Conservation (phyloP, 2,329 filamentous ascomycete species). For the Fusarium continuum region DNA sequence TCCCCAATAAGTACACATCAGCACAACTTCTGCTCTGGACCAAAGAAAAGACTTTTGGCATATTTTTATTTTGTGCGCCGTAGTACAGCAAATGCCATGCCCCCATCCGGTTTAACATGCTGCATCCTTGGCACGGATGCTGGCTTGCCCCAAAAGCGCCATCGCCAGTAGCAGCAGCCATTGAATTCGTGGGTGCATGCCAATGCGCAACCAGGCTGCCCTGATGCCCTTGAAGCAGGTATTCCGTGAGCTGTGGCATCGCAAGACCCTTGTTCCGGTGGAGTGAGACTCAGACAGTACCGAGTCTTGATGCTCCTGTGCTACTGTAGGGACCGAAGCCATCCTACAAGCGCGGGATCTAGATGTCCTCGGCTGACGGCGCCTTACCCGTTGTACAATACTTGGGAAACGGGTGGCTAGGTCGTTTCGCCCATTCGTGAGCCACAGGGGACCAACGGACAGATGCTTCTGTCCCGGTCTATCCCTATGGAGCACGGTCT, state of each 20-base stretch:
- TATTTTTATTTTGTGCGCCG: background rate
- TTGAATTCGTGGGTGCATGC: background rate
- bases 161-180: background rate
- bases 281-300: constrained; percentile 3
- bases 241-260: background rate
- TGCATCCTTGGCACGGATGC: background rate
- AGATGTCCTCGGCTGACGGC: constrained; percentile 7
- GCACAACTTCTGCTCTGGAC: background rate
- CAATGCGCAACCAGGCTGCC: background rate
- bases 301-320: constrained; percentile 1
- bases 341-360: constrained; percentile 21
- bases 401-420: constrained; percentile 6
- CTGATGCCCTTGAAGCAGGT: background rate
- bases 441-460: constrained; percentile 26
- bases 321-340: constrained; percentile 1
- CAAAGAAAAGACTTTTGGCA: too few species aligned
- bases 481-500: background rate
- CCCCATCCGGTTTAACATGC: constrained; percentile 9
- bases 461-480: constrained; percentile 2
- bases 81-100: constrained; percentile 7
- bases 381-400: constrained; percentile 23
- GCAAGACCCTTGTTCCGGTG: constrained; percentile 1
- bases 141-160: background rate
- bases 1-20: background rate
- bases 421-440: constrained; percentile 19